phyloP scores from a whole-genome alignment of 164 flowering plant species.

The Kingdonia uniflora region DNA sequence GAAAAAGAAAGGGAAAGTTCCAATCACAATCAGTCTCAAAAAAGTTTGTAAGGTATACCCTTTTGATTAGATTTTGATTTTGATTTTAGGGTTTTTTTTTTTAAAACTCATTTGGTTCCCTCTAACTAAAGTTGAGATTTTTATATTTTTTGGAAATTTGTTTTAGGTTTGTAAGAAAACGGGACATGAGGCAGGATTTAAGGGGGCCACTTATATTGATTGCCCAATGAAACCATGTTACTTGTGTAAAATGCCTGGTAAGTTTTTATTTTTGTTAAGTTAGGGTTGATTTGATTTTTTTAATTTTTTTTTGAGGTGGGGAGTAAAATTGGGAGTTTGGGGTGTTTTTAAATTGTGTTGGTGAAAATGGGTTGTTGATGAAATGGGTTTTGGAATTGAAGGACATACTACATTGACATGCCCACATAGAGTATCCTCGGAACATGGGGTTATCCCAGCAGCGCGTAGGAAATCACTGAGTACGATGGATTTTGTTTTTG shows the following conservation, averaged over 20 bases:
- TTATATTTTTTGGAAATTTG: not conserved
- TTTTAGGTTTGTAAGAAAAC: conserved; percentile 71
- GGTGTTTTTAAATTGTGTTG: not conserved
- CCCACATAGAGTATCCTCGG: conserved; percentile 58
- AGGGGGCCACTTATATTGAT: conserved; percentile 91
- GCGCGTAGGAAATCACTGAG: conserved; percentile 31
- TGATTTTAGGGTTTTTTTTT: not conserved
- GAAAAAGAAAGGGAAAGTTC: conserved; percentile 43
- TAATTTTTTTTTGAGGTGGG: too few relatives aligned
- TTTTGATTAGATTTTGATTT: not conserved
- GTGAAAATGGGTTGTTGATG: conserved; percentile 4
- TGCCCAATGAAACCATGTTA: conserved; percentile 96
- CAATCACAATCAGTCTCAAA: conserved; percentile 68
- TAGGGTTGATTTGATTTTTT: not conserved
- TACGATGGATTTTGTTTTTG: conserved; percentile 54
- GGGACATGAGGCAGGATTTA: conserved; percentile 93
- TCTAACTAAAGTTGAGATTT: too few relatives aligned
- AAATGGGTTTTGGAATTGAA: too few relatives aligned
- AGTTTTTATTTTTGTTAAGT: not conserved
- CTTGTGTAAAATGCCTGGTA: conserved; percentile 90
- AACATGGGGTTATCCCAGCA: conserved; percentile 36
- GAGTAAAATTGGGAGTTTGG: not conserved
- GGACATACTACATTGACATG: conserved; percentile 79
- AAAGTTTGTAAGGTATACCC: conserved; percentile 91
- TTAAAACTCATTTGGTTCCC: too few relatives aligned